Evolutionary conservation across 805 yeast genomes (phyloP).

Genomic region (Schwanniomyces yamadae): DNA sequence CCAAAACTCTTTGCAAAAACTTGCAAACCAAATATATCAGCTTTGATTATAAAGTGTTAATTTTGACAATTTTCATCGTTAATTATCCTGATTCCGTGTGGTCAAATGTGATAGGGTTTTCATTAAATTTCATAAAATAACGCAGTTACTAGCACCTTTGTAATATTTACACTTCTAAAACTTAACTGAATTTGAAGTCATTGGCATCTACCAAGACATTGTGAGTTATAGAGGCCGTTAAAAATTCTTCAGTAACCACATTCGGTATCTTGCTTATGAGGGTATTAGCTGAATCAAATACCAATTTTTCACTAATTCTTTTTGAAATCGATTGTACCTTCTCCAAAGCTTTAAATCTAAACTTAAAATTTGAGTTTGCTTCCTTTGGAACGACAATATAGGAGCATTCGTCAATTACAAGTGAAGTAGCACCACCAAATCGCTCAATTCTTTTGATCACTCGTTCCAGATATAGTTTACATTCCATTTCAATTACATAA

Average conservation of each 20-base stretch:
- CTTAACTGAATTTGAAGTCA: conserved; percentile 21
- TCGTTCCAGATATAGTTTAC: background rate
- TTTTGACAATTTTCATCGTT: too few relatives aligned
- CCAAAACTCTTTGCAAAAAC: too few relatives aligned
- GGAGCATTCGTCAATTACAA: conserved; percentile 27
- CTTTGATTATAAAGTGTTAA: too few relatives aligned
- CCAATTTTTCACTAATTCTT: conserved; percentile 11
- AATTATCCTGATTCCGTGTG: too few relatives aligned
- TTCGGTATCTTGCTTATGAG: conserved; percentile 26
- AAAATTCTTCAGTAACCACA: conserved; percentile 32
- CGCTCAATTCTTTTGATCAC: conserved; percentile 38
- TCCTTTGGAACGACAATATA: conserved; percentile 37
- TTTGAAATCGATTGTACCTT: conserved; percentile 15
- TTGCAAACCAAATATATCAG: too few relatives aligned
- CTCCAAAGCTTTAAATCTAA: conserved; percentile 2
- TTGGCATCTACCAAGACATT: conserved; percentile 28
- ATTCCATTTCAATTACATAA: conserved; percentile 21
- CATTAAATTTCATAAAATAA: too few relatives aligned
- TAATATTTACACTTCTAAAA: too few relatives aligned
- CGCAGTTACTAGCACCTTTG: too few relatives aligned
- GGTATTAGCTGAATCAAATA: conserved; percentile 12
- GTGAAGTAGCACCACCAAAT: conserved; percentile 42
- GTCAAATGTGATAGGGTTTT: too few relatives aligned
- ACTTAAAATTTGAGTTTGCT: conserved; percentile 10
- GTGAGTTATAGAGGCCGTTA: conserved; percentile 27